A percentile compares a stretch with the other conserved stretches of the same genome.
phyloP scores from a whole-genome alignment of 495 filamentous ascomycete genomes.

The Penicillium ochrochloron region DNA sequence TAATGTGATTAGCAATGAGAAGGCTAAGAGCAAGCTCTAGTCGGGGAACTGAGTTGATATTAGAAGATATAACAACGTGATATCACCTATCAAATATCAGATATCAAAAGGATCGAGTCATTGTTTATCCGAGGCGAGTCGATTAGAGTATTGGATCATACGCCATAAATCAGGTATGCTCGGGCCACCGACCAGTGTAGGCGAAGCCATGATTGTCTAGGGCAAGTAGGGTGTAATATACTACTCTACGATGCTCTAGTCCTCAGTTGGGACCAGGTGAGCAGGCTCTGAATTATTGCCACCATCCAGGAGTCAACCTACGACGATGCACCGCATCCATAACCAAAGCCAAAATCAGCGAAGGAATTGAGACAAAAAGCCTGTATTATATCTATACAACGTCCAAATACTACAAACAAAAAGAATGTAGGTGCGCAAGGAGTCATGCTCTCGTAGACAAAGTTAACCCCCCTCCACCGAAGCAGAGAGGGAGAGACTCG shows the following conservation, averaged over 20 bases:
- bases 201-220: too few species aligned
- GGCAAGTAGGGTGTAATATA: too few species aligned
- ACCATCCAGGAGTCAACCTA: not conserved
- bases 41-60: not conserved
- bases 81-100: not conserved
- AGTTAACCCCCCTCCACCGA: constrained; percentile 19
- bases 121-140: not conserved
- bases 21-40: constrained; percentile 57
- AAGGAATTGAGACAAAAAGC: not conserved
- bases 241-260: too few species aligned
- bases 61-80: not conserved
- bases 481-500: constrained; percentile 27
- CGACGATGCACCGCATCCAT: not conserved
- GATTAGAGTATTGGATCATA: not conserved
- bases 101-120: not conserved
- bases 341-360: too few species aligned
- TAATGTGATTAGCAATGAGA: constrained; percentile 71
- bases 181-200: too few species aligned
- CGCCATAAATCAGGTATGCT: too few species aligned
- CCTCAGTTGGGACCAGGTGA: not conserved
- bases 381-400: not conserved
- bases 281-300: not conserved
- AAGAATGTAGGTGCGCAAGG: constrained; percentile 54
- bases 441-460: constrained; percentile 55
- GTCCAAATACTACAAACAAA: not conserved